Evolutionary conservation across 148 eudicot species (phyloP).

Genomic region (Dianthus caryophyllus): DNA sequence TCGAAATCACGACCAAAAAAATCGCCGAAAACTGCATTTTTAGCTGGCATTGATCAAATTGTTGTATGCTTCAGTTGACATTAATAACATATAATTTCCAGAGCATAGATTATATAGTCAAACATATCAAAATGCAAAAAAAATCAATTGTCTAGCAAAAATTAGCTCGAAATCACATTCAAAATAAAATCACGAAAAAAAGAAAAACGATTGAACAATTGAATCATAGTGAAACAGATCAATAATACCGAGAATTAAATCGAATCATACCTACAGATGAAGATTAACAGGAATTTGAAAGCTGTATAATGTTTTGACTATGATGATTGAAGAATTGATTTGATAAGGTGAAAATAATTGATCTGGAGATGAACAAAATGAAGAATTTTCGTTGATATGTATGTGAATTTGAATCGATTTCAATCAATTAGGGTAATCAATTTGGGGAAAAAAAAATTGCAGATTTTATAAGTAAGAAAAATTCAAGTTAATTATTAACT

Average conservation of each 20-base stretch:
- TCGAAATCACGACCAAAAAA: neutral
- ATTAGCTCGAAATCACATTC: neutral
- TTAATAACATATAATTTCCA: neutral
- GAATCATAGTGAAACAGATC: too few species aligned
- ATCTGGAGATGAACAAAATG: neutral
- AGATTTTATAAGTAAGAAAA: neutral
- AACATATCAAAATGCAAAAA: neutral
- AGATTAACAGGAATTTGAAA: neutral
- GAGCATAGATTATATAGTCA: neutral
- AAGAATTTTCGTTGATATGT: neutral
- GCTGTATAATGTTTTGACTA: neutral
- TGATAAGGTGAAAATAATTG: neutral
- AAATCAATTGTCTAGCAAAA: neutral
- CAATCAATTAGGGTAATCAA: neutral
- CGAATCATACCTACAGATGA: conserved; percentile 13
- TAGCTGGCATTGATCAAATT: neutral
- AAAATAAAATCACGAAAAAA: neutral
- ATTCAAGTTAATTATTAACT: neutral
- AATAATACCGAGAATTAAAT: neutral
- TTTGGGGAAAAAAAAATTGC: neutral
- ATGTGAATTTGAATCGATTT: neutral
- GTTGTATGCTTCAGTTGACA: neutral
- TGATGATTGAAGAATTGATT: neutral
- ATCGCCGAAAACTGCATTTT: neutral
- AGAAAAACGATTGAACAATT: neutral